Evolutionary conservation across 75 land plant species (phyloP).

Genomic region (Larix kaempferi): DNA sequence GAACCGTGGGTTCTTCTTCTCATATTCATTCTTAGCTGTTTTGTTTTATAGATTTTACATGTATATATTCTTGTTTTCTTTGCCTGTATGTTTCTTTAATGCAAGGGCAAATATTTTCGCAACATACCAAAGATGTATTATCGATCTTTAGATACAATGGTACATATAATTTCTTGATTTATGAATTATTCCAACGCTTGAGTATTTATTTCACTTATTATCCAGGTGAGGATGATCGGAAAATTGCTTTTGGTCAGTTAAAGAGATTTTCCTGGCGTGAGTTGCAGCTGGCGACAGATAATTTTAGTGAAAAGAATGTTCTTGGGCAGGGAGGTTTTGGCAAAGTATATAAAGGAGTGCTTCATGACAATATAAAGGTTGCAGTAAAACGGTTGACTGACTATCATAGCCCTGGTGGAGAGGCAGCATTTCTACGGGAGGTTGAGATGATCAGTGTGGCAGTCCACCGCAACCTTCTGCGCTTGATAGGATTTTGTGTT

Average conservation of each 20-base stretch:
- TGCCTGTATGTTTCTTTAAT: too few species aligned
- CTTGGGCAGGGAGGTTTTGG: slow-evolving; percentile 61
- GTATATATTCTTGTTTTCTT: too few species aligned
- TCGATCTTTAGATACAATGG: too few species aligned
- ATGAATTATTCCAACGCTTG: too few species aligned
- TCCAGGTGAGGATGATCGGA: too few species aligned
- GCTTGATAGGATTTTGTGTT: slow-evolving; percentile 57
- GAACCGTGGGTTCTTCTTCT: too few species aligned
- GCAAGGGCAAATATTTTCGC: too few species aligned
- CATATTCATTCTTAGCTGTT: too few species aligned
- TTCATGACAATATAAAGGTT: slow-evolving; percentile 40
- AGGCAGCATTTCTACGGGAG: slow-evolving; percentile 63
- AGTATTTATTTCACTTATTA: too few species aligned
- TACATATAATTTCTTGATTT: too few species aligned
- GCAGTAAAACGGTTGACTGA: slow-evolving; percentile 70
- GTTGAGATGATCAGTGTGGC: slow-evolving; percentile 81
- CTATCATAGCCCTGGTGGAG: slow-evolving; percentile 45
- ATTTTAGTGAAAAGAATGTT: slow-evolving; percentile 44
- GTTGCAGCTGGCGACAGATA: slow-evolving; percentile 51
- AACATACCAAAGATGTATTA: too few species aligned
- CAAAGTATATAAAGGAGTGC: slow-evolving; percentile 48
- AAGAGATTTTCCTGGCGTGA: slow-evolving; percentile 59
- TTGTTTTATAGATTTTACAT: too few species aligned
- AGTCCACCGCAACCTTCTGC: slow-evolving; percentile 60
- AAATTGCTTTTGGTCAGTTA: slow-evolving; percentile 56